Percentiles rank a stretch among this genome's conserved stretches.
phyloP scores from a whole-genome alignment of 78 protist genomes.

The Dictyostelium brefeldianum region DNA sequence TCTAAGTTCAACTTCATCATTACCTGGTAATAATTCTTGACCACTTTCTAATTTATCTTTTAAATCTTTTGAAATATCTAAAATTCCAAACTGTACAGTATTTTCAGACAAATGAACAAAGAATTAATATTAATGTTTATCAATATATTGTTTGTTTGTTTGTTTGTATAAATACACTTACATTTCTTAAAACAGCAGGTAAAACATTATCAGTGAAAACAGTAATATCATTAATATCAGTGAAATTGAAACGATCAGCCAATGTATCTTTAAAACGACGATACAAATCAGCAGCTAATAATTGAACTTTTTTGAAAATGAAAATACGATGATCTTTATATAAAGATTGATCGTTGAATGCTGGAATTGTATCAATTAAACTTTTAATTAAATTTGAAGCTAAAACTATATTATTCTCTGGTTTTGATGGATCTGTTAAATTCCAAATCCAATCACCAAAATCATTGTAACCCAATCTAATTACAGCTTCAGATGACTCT shows the following conservation, averaged over 20 bases:
- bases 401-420: not conserved
- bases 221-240: constrained; percentile 30
- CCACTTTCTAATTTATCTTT: not conserved
- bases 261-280: constrained; percentile 29
- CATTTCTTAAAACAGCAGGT: constrained; percentile 62
- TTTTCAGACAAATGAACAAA: not conserved
- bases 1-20: constrained; percentile 48
- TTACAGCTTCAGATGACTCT: constrained; percentile 20
- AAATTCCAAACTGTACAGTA: constrained; percentile 3
- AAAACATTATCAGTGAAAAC: constrained; percentile 69
- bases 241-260: constrained; percentile 40
- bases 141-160: not conserved
- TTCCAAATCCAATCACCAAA: constrained; percentile 43
- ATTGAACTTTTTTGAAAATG: constrained; percentile 54
- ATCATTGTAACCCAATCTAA: constrained; percentile 21
- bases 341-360: constrained; percentile 16
- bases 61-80: constrained; percentile 7
- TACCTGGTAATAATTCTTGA: constrained; percentile 16
- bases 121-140: not conserved
- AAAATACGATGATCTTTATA: not conserved
- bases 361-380: constrained; percentile 36
- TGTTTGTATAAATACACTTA: not conserved
- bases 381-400: constrained; percentile 2
- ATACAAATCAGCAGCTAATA: constrained; percentile 44
- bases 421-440: constrained; percentile 9